Conservation (phyloP, 1,284 basidiomycete genomes). For the Heterobasidion parviporum region DNA sequence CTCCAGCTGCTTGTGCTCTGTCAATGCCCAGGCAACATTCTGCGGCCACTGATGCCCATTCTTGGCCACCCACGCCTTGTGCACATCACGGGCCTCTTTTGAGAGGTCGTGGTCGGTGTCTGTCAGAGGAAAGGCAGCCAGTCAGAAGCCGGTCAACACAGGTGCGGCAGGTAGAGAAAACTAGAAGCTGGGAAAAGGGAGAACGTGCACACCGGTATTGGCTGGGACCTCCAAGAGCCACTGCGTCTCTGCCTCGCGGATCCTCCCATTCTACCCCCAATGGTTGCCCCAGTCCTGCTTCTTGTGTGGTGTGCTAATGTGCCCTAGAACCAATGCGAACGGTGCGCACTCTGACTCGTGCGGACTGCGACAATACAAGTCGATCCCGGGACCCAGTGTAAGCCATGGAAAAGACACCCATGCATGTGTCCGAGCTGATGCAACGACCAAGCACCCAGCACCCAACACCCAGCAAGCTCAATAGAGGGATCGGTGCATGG, state of each 20-base stretch:
- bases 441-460: too few relatives aligned
- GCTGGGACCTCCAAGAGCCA: conserved; percentile 91
- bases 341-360: too few relatives aligned
- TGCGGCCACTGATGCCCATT: conserved; percentile 78
- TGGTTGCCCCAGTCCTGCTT: conserved; percentile 87
- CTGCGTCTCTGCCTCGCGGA: conserved; percentile 82
- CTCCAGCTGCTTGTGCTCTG: too few relatives aligned
- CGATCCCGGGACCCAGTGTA: too few relatives aligned
- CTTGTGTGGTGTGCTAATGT: too few relatives aligned
- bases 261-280: conserved; percentile 91
- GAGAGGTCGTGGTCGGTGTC: conserved; percentile 76
- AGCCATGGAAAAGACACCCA: too few relatives aligned
- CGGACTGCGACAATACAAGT: too few relatives aligned
- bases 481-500: too few relatives aligned
- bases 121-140: conserved; percentile 16
- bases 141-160: background rate
- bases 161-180: too few relatives aligned
- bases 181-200: conserved; percentile 1
- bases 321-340: too few relatives aligned
- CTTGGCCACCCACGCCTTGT: conserved; percentile 77
- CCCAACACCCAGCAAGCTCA: too few relatives aligned
- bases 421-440: too few relatives aligned
- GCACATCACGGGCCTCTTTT: conserved; percentile 65
- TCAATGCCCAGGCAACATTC: conserved; percentile 76
- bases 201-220: conserved; percentile 59